A percentile compares a stretch with the other conserved stretches of the same genome.
Evolutionary conservation across 2,329 filamentous ascomycete genomes (phyloP).

Genomic region (Cryoendolithus antarcticus): DNA sequence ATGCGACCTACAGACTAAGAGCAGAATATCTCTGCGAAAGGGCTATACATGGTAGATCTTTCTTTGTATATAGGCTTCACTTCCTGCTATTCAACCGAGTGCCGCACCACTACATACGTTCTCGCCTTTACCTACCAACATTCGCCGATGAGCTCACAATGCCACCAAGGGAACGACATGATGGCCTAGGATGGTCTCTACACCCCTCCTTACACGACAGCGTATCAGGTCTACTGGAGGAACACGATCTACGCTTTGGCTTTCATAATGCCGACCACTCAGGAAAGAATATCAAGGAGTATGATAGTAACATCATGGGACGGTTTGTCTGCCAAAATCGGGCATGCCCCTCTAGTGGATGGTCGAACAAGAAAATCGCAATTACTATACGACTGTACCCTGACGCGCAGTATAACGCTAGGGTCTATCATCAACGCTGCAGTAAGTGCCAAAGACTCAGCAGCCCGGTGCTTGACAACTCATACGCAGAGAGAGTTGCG

Average conservation of each 20-base stretch:
- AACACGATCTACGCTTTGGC: constrained; percentile 17
- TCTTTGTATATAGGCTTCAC: too few relatives aligned
- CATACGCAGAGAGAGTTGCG: constrained; percentile 29
- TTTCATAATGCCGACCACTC: constrained; percentile 22
- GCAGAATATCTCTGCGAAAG: too few relatives aligned
- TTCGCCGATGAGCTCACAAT: too few relatives aligned
- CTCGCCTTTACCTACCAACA: too few relatives aligned
- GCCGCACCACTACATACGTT: too few relatives aligned
- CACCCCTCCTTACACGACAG: constrained; percentile 20
- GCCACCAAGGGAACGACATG: too few relatives aligned
- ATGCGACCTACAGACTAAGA: too few relatives aligned
- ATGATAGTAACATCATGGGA: constrained; percentile 31
- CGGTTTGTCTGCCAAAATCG: constrained; percentile 27
- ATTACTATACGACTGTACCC: constrained; percentile 31
- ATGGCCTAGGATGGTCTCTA: too few relatives aligned
- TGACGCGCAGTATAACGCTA: constrained; percentile 28
- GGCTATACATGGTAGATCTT: too few relatives aligned
- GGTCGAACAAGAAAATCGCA: constrained; percentile 29
- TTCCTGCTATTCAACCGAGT: too few relatives aligned
- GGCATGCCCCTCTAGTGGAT: constrained; percentile 21
- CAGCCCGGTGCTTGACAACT: constrained; percentile 23
- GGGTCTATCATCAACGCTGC: constrained; percentile 33
- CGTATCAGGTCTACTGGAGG: constrained; percentile 19
- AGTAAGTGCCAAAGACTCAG: constrained; percentile 24
- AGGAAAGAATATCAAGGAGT: constrained; percentile 11